phyloP scores from a whole-genome alignment of 2,329 filamentous ascomycete species.

The Cladophialophora yegresii region DNA sequence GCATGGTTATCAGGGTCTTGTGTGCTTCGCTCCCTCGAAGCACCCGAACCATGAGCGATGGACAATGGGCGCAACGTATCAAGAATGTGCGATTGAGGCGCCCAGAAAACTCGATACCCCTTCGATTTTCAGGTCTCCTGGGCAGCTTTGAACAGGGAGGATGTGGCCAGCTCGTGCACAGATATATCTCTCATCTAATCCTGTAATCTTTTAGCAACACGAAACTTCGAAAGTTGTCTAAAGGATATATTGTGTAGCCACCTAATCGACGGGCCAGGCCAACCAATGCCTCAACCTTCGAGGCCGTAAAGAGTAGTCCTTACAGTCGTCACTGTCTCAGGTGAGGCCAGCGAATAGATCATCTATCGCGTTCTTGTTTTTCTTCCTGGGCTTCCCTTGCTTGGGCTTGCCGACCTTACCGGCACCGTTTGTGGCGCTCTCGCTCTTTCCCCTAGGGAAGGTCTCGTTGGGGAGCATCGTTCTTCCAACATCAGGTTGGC shows the following conservation, averaged over 20 bases:
- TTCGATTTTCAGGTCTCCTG: neutral
- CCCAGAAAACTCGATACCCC: neutral
- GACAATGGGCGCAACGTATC: neutral
- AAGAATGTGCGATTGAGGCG: neutral
- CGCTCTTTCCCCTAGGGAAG: neutral
- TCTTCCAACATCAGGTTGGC: neutral
- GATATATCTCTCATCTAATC: neutral
- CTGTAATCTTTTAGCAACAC: neutral
- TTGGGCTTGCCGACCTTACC: neutral
- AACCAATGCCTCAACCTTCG: neutral
- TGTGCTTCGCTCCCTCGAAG: neutral
- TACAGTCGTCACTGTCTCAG: conserved; percentile 36
- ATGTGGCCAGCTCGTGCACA: neutral
- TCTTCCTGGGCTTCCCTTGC: conserved; percentile 49
- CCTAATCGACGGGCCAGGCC: neutral
- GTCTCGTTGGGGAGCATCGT: neutral
- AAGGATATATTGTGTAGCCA: neutral
- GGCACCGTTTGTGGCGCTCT: neutral
- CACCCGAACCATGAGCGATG: neutral
- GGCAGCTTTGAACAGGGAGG: neutral
- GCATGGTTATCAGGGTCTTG: conserved; percentile 1
- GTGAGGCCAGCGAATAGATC: conserved; percentile 67
- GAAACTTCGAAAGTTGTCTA: neutral
- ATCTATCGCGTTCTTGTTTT: conserved; percentile 68
- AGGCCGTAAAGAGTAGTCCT: too few relatives aligned